Evolutionary conservation across 176 grass and related monocot species (phyloP).

Genomic region (Sorghum bicolor): Sorghum_bicolor_NCBIv3 NC_012870.2:17196001-17196500

Average conservation of each 20-base stretch:
- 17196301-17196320: background rate
- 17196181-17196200: background rate
- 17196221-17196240: background rate
- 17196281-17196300: background rate
- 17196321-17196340: conserved; percentile 1
- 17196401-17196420: conserved; percentile 76
- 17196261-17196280: background rate
- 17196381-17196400: conserved; percentile 85
- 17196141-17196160: background rate
- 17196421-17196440: conserved; percentile 74
- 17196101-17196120: conserved; percentile 8
- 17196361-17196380: conserved; percentile 84
- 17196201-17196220: background rate
- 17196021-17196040: conserved; percentile 87
- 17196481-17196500: conserved; percentile 49
- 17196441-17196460: conserved; percentile 70
- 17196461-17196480: conserved; percentile 36
- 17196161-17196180: background rate
- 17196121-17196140: background rate
- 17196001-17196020: conserved; percentile 90
- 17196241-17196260: background rate
- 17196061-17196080: conserved; percentile 40
- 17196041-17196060: conserved; percentile 91
- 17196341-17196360: conserved; percentile 82
- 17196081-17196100: background rate